Conservation (phyloP, 495 filamentous ascomycete genomes). For the Cryomyces minteri region DNA sequence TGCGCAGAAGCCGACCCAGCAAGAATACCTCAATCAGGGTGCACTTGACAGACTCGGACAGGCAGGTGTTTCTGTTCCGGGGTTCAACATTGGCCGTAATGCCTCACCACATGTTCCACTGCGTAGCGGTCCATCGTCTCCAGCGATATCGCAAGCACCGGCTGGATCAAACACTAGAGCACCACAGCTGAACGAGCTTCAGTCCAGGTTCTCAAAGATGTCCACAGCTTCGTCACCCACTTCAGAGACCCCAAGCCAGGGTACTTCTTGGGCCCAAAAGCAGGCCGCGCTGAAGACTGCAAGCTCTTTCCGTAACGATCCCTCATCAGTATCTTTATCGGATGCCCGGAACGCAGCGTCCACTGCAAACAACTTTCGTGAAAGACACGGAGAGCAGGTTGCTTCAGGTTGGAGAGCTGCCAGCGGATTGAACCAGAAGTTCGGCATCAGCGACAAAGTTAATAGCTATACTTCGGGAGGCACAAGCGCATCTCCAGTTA, state of each 20-base stretch:
- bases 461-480: not conserved
- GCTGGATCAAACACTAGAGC: slow-evolving; percentile 3
- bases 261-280: slow-evolving; percentile 44
- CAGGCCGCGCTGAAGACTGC: slow-evolving; percentile 41
- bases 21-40: slow-evolving; percentile 43
- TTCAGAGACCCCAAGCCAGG: slow-evolving; percentile 19
- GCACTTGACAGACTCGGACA: slow-evolving; percentile 48
- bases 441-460: slow-evolving; percentile 21
- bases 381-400: slow-evolving; percentile 54
- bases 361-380: slow-evolving; percentile 55
- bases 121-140: slow-evolving; percentile 3
- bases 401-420: slow-evolving; percentile 43
- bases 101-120: slow-evolving; percentile 11
- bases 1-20: slow-evolving; percentile 12
- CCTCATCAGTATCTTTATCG: slow-evolving; percentile 34
- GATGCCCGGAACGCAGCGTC: slow-evolving; percentile 35
- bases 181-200: slow-evolving; percentile 41
- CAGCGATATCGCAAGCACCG: not conserved
- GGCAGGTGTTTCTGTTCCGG: slow-evolving; percentile 71
- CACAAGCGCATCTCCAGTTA: not conserved
- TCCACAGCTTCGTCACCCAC: slow-evolving; percentile 11
- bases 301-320: slow-evolving; percentile 32
- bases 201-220: slow-evolving; percentile 47
- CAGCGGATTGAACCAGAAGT: slow-evolving; percentile 34
- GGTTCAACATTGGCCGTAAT: slow-evolving; percentile 46